phyloP scores from a whole-genome alignment of 2,329 filamentous ascomycete species.

The Parastagonospora avenae region DNA sequence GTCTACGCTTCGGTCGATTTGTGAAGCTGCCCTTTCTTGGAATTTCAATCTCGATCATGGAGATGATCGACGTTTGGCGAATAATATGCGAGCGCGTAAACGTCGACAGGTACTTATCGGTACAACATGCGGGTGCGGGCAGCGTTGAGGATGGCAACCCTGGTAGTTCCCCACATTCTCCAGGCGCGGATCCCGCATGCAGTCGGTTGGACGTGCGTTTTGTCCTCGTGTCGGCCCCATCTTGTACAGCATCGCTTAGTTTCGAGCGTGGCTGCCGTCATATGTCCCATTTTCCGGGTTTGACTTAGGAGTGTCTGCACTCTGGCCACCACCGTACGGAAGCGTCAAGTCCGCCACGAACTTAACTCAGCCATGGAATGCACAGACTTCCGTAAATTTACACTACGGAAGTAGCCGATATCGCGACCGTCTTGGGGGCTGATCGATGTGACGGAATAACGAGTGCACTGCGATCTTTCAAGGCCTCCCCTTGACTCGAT shows the following conservation, averaged over 20 bases:
- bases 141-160: constrained; percentile 18
- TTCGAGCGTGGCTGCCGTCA: constrained; percentile 25
- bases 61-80: constrained; percentile 23
- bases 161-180: constrained; percentile 39
- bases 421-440: constrained; percentile 14
- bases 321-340: constrained; percentile 21
- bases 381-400: neutral
- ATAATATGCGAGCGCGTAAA: constrained; percentile 20
- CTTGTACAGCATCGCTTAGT: constrained; percentile 11
- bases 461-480: neutral
- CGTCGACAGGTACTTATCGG: constrained; percentile 29
- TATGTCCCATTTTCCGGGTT: constrained; percentile 12
- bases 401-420: constrained; percentile 12
- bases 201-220: constrained; percentile 18
- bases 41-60: constrained; percentile 15
- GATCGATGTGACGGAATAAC: constrained; percentile 1
- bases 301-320: too few relatives aligned
- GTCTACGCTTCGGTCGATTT: constrained; percentile 17
- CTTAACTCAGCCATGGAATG: too few relatives aligned
- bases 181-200: constrained; percentile 33
- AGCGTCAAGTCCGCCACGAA: neutral
- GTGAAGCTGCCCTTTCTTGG: constrained; percentile 20
- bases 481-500: constrained; percentile 4
- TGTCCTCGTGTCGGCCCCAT: constrained; percentile 23
- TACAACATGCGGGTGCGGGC: constrained; percentile 38